Conservation (phyloP, 1,139 yeast genomes). For the Yamadazyma conglobata region DNA sequence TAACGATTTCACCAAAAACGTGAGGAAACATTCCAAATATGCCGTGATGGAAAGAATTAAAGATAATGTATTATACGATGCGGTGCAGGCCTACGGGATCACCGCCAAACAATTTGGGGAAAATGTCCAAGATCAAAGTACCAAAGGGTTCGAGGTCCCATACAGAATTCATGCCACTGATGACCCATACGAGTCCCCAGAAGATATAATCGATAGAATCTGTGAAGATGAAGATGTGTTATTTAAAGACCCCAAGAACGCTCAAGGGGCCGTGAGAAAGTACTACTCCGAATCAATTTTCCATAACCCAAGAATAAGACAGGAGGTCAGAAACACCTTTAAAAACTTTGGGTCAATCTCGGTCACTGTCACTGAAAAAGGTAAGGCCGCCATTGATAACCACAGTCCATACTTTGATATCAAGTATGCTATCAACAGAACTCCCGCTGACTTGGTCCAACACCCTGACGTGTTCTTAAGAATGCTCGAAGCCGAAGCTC, state of each 20-base stretch:
- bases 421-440: slow-evolving; percentile 83
- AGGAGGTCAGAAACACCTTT: slow-evolving; percentile 67
- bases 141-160: slow-evolving; percentile 41
- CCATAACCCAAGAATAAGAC: slow-evolving; percentile 79
- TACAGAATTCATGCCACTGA: slow-evolving; percentile 74
- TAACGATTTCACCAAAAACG: slow-evolving; percentile 9
- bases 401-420: slow-evolving; percentile 84
- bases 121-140: slow-evolving; percentile 63
- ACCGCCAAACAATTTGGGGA: slow-evolving; percentile 79
- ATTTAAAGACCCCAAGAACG: slow-evolving; percentile 58
- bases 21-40: slow-evolving; percentile 68
- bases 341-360: slow-evolving; percentile 67
- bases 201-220: slow-evolving; percentile 55
- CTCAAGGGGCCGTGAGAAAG: slow-evolving; percentile 70
- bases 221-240: slow-evolving; percentile 53
- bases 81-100: slow-evolving; percentile 74
- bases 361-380: slow-evolving; percentile 82
- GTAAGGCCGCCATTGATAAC: slow-evolving; percentile 73
- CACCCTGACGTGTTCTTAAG: slow-evolving; percentile 81
- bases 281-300: slow-evolving; percentile 76
- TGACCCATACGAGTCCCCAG: slow-evolving; percentile 65
- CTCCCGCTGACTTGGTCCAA: slow-evolving; percentile 66
- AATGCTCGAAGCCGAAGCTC: slow-evolving; percentile 85
- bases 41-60: slow-evolving; percentile 75
- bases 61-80: slow-evolving; percentile 60